phyloP scores from a whole-genome alignment of 2,329 filamentous ascomycete genomes.

The Talaromyces sp. region DNA sequence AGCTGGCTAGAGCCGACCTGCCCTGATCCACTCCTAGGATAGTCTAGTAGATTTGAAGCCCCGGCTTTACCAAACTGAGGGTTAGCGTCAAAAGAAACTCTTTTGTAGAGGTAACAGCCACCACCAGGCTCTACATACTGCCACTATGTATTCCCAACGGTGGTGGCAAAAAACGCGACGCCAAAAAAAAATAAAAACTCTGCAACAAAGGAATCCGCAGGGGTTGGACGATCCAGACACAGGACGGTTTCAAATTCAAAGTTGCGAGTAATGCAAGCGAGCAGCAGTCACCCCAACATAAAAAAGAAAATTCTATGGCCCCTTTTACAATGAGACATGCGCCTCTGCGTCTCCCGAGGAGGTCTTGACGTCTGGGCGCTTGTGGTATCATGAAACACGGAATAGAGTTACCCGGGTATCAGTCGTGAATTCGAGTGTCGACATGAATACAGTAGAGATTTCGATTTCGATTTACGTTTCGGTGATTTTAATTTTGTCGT shows the following conservation, averaged over 20 bases:
- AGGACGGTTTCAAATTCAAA: not conserved
- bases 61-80: conserved; percentile 9
- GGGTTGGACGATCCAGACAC: not conserved
- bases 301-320: not conserved
- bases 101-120: not conserved
- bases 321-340: conserved; percentile 12
- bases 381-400: conserved; percentile 20
- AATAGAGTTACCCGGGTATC: conserved; percentile 9
- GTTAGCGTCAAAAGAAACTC: conserved; percentile 3
- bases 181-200: not conserved
- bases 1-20: not conserved
- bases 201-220: not conserved
- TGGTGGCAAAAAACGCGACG: conserved; percentile 7
- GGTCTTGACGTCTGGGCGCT: conserved; percentile 12
- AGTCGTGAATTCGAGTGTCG: no score
- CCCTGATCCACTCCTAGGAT: not conserved
- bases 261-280: not conserved
- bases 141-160: conserved; percentile 1
- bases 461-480: not conserved
- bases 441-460: not conserved
- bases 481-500: no score
- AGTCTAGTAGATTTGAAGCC: not conserved
- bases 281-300: not conserved
- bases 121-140: conserved; percentile 2
- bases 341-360: conserved; percentile 4